Percentiles rank a stretch among this genome's conserved stretches.
These are phyloP conservation scores for Candida qinlingensis DNA, from an alignment of 805 yeast genomes.

Conservation along the genomic window DNA sequence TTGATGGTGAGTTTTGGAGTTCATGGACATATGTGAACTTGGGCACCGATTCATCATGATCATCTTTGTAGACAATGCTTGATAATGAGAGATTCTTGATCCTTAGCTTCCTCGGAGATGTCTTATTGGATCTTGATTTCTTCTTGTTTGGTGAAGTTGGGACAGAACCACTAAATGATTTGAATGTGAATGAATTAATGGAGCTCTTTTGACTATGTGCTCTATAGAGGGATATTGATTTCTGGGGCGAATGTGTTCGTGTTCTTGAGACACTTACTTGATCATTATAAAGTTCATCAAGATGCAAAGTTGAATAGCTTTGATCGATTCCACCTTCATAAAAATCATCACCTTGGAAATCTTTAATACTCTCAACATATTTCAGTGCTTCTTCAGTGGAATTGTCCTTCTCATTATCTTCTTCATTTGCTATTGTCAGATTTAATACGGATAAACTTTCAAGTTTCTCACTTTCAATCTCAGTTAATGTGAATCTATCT, in stretches of 20 bases:
- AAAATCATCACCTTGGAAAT: slow-evolving; percentile 6
- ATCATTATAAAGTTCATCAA: slow-evolving; percentile 10
- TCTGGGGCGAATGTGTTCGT: slow-evolving; percentile 22
- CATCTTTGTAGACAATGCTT: slow-evolving; percentile 21
- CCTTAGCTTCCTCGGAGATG: slow-evolving; percentile 15
- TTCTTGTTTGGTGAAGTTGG: slow-evolving; percentile 20
- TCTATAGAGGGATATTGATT: slow-evolving; percentile 16
- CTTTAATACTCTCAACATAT: slow-evolving; percentile 15
- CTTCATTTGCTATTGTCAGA: neutral
- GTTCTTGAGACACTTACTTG: slow-evolving; percentile 6
- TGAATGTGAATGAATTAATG: slow-evolving; percentile 10
- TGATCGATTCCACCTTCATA: slow-evolving; percentile 16
- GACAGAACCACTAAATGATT: slow-evolving; percentile 12
- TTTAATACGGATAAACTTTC: neutral
- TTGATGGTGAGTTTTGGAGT: slow-evolving; percentile 20
- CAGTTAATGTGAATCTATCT: neutral
- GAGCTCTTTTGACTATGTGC: slow-evolving; percentile 17
- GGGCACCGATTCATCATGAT: slow-evolving; percentile 11
- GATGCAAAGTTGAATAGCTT: slow-evolving; percentile 15
- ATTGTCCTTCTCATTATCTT: slow-evolving; percentile 5
- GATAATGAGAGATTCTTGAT: slow-evolving; percentile 24
- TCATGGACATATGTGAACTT: slow-evolving; percentile 23
- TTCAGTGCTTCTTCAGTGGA: slow-evolving; percentile 23
- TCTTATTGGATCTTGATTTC: slow-evolving; percentile 7
- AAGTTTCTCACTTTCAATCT: neutral